phyloP scores from a whole-genome alignment of 2,329 filamentous ascomycete genomes.

The Aureobasidium namibiae region DNA sequence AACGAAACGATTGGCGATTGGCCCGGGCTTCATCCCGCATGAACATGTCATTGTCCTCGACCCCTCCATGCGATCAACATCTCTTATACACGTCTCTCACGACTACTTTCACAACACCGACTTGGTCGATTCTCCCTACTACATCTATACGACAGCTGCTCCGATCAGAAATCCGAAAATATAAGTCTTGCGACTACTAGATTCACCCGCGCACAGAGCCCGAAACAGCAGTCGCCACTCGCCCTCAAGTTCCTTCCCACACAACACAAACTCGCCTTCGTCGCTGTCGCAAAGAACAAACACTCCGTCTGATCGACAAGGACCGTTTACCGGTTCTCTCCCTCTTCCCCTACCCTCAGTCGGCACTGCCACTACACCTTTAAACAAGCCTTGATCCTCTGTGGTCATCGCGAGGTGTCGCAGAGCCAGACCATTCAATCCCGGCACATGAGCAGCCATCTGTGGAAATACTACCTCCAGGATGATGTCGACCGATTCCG shows the following conservation, averaged over 20 bases:
- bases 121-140: neutral
- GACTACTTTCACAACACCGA: neutral
- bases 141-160: neutral
- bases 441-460: conserved; percentile 81
- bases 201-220: neutral
- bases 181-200: neutral
- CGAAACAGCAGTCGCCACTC: conserved; percentile 8
- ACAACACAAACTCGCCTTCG: neutral
- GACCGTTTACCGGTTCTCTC: neutral
- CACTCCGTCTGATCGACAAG: neutral
- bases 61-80: neutral
- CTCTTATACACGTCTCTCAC: neutral
- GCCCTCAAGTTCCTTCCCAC: neutral
- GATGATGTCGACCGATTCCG: conserved; percentile 95
- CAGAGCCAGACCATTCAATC: conserved; percentile 41
- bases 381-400: conserved; percentile 81
- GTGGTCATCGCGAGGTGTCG: conserved; percentile 83
- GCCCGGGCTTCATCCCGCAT: conserved; percentile 1
- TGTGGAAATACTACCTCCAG: conserved; percentile 96
- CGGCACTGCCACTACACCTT: conserved; percentile 56
- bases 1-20: neutral
- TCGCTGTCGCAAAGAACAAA: neutral
- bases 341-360: conserved; percentile 22
- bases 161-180: neutral
- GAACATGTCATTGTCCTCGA: conserved; percentile 3